These are phyloP conservation scores for Pleurotus pulmonarius DNA, from an alignment of 768 basidiomycete species.

Conservation along the genomic window DNA sequence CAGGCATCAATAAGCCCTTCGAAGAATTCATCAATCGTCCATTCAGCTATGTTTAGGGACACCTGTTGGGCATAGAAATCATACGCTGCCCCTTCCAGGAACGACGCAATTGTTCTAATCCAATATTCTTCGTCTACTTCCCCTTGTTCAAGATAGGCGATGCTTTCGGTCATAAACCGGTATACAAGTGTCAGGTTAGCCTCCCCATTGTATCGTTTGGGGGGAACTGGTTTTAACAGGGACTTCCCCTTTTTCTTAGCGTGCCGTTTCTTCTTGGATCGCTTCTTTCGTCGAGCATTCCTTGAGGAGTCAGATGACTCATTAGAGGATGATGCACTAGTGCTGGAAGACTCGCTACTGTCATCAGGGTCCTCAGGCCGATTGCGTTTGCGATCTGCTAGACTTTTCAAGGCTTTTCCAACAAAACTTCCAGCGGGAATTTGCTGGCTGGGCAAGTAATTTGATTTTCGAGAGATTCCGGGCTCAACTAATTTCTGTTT, in stretches of 20 bases:
- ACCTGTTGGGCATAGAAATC: constrained; percentile 28
- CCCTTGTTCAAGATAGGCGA: constrained; percentile 19
- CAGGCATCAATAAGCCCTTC: constrained; percentile 30
- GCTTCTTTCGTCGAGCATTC: neutral
- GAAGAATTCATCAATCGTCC: constrained; percentile 26
- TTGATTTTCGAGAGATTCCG: neutral
- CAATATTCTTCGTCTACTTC: constrained; percentile 6
- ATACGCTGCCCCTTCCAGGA: constrained; percentile 25
- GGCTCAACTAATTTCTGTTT: neutral
- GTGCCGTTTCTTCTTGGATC: neutral
- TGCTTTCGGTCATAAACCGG: constrained; percentile 22
- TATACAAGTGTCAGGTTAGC: constrained; percentile 17
- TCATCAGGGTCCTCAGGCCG: neutral
- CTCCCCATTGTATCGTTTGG: constrained; percentile 21
- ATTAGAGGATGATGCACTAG: too few relatives aligned
- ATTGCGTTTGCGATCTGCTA: neutral
- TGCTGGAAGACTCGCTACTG: too few relatives aligned
- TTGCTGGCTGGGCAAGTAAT: neutral
- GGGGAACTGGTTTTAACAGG: constrained; percentile 19
- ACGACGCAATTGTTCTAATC: constrained; percentile 21
- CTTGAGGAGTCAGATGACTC: too few relatives aligned
- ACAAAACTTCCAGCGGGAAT: neutral
- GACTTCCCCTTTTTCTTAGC: neutral
- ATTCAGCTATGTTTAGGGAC: constrained; percentile 17
- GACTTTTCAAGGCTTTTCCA: neutral